phyloP scores from a whole-genome alignment of 192 early-diverging fungal genomes.

The Spizellomyces sp. region DNA sequence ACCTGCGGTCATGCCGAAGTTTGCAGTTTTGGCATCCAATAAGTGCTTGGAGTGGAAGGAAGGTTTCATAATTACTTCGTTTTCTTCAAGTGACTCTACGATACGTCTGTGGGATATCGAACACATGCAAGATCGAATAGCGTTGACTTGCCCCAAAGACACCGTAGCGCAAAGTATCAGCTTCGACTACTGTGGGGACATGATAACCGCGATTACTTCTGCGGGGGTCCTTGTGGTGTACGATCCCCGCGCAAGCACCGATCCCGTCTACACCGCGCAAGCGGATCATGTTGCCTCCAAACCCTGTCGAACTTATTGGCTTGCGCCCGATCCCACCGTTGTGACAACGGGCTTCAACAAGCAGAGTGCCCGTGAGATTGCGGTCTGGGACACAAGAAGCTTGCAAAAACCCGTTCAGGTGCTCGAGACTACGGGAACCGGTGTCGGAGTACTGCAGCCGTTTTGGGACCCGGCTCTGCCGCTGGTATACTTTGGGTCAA shows the following conservation, averaged over 20 bases:
- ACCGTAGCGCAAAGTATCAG: conserved; percentile 3
- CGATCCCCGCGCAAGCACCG: conserved; percentile 19
- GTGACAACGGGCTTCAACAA: conserved; percentile 32
- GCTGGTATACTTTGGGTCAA: conserved; percentile 21
- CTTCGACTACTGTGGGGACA: conserved; percentile 31
- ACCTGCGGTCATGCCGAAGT: not conserved
- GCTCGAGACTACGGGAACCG: conserved; percentile 5
- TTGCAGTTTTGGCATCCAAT: not conserved
- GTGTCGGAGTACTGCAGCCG: conserved; percentile 16
- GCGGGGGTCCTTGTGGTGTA: conserved; percentile 29
- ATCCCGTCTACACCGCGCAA: conserved; percentile 14
- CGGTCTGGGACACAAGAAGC: conserved; percentile 18
- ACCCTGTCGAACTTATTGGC: conserved; percentile 2
- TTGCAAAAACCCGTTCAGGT: conserved; percentile 8
- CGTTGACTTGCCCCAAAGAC: not conserved
- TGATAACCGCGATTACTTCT: not conserved
- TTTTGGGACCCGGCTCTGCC: conserved; percentile 34
- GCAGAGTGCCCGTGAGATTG: conserved; percentile 20
- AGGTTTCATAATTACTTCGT: too few species aligned
- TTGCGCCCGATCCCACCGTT: conserved; percentile 25
- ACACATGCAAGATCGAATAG: conserved; percentile 27
- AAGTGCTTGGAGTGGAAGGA: too few species aligned
- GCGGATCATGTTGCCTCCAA: conserved; percentile 26
- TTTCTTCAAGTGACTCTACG: conserved; percentile 18
- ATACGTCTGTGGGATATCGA: conserved; percentile 37